Percentiles rank a stretch among this genome's conserved stretches.
Conservation (phyloP, 495 filamentous ascomycete species). For the Penicillium soppii region DNA sequence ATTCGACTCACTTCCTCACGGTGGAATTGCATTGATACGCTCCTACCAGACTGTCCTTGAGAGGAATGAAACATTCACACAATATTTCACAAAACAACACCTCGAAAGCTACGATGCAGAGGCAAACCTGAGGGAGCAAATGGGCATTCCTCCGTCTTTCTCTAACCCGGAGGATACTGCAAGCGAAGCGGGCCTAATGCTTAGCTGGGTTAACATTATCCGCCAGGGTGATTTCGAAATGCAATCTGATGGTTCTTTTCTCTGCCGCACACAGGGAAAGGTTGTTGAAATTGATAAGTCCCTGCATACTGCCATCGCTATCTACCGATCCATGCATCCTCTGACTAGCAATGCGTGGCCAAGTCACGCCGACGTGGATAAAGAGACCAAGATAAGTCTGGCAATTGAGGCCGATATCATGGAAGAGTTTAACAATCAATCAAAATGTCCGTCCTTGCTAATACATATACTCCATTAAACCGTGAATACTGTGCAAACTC, state of each 20-base stretch:
- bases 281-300: neutral
- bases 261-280: neutral
- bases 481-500: neutral
- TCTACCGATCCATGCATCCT: neutral
- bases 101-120: constrained; percentile 3
- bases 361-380: neutral
- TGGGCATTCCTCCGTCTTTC: neutral
- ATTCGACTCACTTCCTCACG: neutral
- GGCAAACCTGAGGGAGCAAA: neutral
- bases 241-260: neutral
- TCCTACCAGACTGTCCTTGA: constrained; percentile 4
- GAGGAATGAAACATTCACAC: constrained; percentile 3
- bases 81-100: neutral
- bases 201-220: constrained; percentile 5
- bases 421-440: neutral
- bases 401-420: constrained; percentile 2
- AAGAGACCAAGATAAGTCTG: neutral
- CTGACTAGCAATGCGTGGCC: neutral
- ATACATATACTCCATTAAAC: neutral
- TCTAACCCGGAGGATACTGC: neutral
- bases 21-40: neutral
- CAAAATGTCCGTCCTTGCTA: neutral
- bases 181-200: neutral
- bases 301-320: neutral
- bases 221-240: constrained; percentile 3